Evolutionary conservation across 2,329 filamentous ascomycete genomes (phyloP), one percentile per base, ranked within the genome.

Genomic region (Colletotrichum aenigma): DNA sequence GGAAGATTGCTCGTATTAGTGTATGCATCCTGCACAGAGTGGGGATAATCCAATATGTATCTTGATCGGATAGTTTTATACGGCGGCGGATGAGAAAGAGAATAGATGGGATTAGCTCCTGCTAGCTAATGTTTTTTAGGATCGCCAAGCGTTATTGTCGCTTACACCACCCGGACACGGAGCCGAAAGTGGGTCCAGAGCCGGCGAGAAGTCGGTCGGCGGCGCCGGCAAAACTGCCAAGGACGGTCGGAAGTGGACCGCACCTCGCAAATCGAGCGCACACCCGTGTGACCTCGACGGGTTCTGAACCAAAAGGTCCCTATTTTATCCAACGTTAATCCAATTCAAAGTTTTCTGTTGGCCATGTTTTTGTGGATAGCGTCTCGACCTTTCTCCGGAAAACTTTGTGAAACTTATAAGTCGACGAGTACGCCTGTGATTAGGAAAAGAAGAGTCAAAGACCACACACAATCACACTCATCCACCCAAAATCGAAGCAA

Each of bases 21-120:
- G 18, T 43, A 4, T 7, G 2, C 34, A 16, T n/a, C 38, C 38
- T 43, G 8, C 18, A 18, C 38, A 43, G 6, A n/a, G 18, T 43
- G 38, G 38, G 8, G 18, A n/a, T 12, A n/a, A 12, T 48, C n/a
- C 10, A 21, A 48, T 2, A 48, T 21, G 12, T 21, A 21, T 21
- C 43, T 9, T 7, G 43, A 21, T 21, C 10, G 6, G 0, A 21
- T 13, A 0, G 1, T 21, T 6, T n/a, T 12, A 21, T 21, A 13
- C n/a, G 9, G n/a, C n/a, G 43, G 6, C 10, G 43, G n/a, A 0
- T 13, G 6, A 21, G n/a, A 52, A 12, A 4, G n/a, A 52, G n/a
- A 21, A 52, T 4, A 21, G 6, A 52, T 21, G 43, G 10, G n/a
- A 21, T 21, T 13, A 12, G 43, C 3, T 52, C 9, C 18, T 48